Percentiles rank a stretch among this genome's conserved stretches.
Evolutionary conservation across 495 filamentous ascomycete genomes (phyloP).

Genomic region (Penicillium ochrochloron): DNA sequence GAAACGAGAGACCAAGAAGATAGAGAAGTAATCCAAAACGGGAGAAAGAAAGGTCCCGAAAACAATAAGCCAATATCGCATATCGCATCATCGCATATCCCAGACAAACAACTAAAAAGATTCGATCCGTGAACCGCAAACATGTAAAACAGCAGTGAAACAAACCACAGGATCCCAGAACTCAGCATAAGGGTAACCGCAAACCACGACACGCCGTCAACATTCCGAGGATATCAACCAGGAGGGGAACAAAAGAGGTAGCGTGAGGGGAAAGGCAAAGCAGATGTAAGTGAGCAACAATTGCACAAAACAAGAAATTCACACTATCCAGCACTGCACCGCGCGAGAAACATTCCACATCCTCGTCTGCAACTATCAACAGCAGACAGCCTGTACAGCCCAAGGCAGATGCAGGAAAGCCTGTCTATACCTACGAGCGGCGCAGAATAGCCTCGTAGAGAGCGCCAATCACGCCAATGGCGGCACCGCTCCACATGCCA

Average conservation of each 20-base stretch:
- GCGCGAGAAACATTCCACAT: neutral
- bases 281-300: constrained; percentile 6
- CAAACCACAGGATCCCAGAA: constrained; percentile 12
- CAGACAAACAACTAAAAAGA: constrained; percentile 23
- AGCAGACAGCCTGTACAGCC: constrained; percentile 28
- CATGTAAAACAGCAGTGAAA: constrained; percentile 11
- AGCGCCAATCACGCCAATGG: constrained; percentile 69
- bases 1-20: constrained; percentile 32
- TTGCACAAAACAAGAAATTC: constrained; percentile 3
- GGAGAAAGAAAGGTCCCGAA: constrained; percentile 4
- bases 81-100: constrained; percentile 36
- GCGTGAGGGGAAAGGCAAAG: neutral
- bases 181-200: constrained; percentile 12
- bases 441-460: constrained; percentile 85
- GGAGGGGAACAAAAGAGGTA: constrained; percentile 2
- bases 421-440: constrained; percentile 54
- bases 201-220: constrained; percentile 18
- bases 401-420: constrained; percentile 21
- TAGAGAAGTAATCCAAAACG: neutral
- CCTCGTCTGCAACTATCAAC: constrained; percentile 12
- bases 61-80: constrained; percentile 24
- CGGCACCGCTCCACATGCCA: constrained; percentile 72
- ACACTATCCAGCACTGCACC: constrained; percentile 8
- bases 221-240: constrained; percentile 35
- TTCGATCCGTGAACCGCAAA: constrained; percentile 21